A percentile compares a stretch with the other conserved stretches of the same genome.
Conservation (phyloP, 768 basidiomycete species). For the Amanita rubescens region DNA sequence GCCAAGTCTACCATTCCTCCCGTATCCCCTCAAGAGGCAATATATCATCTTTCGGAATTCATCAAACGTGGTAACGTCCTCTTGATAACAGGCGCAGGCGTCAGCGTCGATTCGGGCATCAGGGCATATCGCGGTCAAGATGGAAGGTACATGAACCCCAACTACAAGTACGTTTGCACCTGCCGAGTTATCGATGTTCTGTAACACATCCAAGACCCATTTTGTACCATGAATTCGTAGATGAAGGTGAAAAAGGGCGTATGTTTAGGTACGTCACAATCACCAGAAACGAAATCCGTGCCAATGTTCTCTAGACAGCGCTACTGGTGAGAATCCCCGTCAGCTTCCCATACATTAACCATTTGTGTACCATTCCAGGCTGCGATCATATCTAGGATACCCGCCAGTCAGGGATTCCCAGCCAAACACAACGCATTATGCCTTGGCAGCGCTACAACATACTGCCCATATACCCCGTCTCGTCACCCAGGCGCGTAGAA, state of each 20-base stretch:
- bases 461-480: slow-evolving; percentile 50
- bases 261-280: slow-evolving; percentile 52
- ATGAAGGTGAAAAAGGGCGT: slow-evolving; percentile 58
- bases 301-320: slow-evolving; percentile 49
- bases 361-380: slow-evolving; percentile 28
- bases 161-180: slow-evolving; percentile 56
- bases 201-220: slow-evolving; percentile 40
- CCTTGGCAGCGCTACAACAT: slow-evolving; percentile 76
- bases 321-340: slow-evolving; percentile 50
- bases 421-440: slow-evolving; percentile 87
- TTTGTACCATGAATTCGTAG: slow-evolving; percentile 79
- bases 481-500: slow-evolving; percentile 62
- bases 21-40: slow-evolving; percentile 43
- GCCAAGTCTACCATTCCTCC: slow-evolving; percentile 27
- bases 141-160: slow-evolving; percentile 85
- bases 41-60: slow-evolving; percentile 57
- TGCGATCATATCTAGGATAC: slow-evolving; percentile 80
- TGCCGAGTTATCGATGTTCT: slow-evolving; percentile 1
- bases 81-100: slow-evolving; percentile 85
- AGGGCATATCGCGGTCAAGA: slow-evolving; percentile 87
- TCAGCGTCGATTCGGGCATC: slow-evolving; percentile 93
- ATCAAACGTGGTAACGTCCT: slow-evolving; percentile 62
- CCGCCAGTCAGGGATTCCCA: slow-evolving; percentile 74
- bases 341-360: slow-evolving; percentile 9
- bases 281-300: not conserved